A percentile compares a stretch with the other conserved stretches of the same genome.
Conservation (phyloP, 768 basidiomycete species). For the button mushroom (Agaricus bisporus) region DNA sequence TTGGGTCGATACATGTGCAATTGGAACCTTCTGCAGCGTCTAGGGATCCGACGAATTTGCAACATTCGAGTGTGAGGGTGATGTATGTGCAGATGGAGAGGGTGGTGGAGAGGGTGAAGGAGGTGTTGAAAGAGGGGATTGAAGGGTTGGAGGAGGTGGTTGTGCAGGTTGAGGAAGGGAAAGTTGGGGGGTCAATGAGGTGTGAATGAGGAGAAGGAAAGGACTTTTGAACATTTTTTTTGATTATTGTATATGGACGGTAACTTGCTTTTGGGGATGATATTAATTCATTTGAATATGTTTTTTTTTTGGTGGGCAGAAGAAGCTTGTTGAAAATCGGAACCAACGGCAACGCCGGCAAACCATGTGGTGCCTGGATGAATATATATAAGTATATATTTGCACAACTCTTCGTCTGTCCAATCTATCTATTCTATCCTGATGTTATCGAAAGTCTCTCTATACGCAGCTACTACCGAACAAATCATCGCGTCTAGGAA, state of each 20-base stretch:
- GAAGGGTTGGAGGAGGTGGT: slow-evolving; percentile 83
- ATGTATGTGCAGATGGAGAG: slow-evolving; percentile 62
- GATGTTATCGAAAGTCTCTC: slow-evolving; percentile 8
- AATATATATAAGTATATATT: background rate
- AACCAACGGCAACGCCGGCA: background rate
- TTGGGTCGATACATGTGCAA: slow-evolving; percentile 91
- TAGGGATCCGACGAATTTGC: slow-evolving; percentile 48
- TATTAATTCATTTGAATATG: too few species aligned
- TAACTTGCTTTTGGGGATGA: too few species aligned
- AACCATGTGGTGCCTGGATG: background rate
- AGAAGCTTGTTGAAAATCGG: too few species aligned
- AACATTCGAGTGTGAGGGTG: slow-evolving; percentile 36
- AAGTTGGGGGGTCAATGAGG: background rate
- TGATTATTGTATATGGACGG: too few species aligned
- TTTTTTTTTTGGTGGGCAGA: too few species aligned
- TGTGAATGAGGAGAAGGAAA: too few species aligned
- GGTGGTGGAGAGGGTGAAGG: slow-evolving; percentile 72
- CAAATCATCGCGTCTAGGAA: slow-evolving; percentile 37
- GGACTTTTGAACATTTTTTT: too few species aligned
- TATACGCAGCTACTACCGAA: slow-evolving; percentile 34
- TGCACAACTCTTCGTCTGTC: background rate
- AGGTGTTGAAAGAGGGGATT: slow-evolving; percentile 64
- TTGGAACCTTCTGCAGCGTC: slow-evolving; percentile 59
- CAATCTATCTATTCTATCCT: background rate
- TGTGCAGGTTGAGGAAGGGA: slow-evolving; percentile 68